Base-by-base conservation (phyloP, 331 rosid genomes). In the Phaseolus coccineus region DNA sequence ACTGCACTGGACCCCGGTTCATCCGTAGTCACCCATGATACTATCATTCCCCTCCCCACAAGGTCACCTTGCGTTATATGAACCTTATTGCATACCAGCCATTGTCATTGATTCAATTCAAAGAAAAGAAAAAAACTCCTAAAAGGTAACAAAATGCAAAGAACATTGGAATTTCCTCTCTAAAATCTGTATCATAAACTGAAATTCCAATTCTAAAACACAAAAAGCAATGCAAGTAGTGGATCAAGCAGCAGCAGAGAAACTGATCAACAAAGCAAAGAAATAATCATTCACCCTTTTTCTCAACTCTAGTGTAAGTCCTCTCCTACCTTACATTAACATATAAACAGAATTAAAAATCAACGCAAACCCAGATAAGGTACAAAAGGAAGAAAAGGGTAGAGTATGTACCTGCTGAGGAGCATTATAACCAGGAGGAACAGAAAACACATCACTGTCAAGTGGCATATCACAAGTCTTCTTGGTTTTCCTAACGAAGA, bases 31-130 rank as follows among this genome's bases (percentile, higher is more conserved):
- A 92, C 90, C 97, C 97, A 94, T 73, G 96, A 92, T 59, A 94
- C 94, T 0, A 94, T 89, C 83, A 94, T 81, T 14, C 91, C 96
- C 75, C 80, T 87, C 65, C 98, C 97, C 70, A 42, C 87, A 28
- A 13, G 88, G 56, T 92, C 97, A 65, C 97, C 98, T 92, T 94
- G 98, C 22, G 98, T 94, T 73, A 94, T 88, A 72, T 94, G 98
- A 83, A 93, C 97, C 97, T 94, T 40, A n/a, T 71, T 37, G 27
- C 82, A 67, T 0, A 83, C 3, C 53, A 79, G 22, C 51, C 59
- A 81, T 33, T 58, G 12, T 39, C 55, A 83, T 33, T 70, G 25
- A 30, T 69, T 68, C 51, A 56, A 58, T 67, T 27, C 68, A 52
- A 78, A 33, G 1, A 30, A 44, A 12, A 35, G 9, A 57, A 31